Evolutionary conservation across 148 eudicot genomes (phyloP).

Genomic region (Spergularia marina): DNA sequence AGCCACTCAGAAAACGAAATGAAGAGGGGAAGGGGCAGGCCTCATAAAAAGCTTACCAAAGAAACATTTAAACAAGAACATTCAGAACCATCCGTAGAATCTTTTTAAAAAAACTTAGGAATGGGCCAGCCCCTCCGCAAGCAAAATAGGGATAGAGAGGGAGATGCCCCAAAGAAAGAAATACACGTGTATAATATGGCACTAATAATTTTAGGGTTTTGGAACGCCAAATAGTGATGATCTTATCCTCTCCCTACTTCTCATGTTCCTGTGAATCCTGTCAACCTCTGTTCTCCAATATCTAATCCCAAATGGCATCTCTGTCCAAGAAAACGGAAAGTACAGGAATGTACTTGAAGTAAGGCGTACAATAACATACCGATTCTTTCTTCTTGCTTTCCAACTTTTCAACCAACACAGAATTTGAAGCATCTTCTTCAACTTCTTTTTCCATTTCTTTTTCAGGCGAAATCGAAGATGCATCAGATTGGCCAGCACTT

Average conservation of each 20-base stretch:
- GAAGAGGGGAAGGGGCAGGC: too few species aligned
- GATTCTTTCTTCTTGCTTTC: conserved; percentile 78
- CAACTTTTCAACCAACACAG: conserved; percentile 51
- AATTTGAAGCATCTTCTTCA: conserved; percentile 45
- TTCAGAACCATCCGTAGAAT: too few species aligned
- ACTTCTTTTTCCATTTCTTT: conserved; percentile 28
- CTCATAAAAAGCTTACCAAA: too few species aligned
- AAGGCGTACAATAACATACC: conserved; percentile 39
- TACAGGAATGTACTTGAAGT: not conserved
- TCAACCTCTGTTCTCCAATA: not conserved
- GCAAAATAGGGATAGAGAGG: too few species aligned
- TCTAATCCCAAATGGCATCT: too few species aligned
- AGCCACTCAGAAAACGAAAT: too few species aligned
- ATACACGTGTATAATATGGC: not conserved
- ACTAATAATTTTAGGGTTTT: not conserved
- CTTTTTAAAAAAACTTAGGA: too few species aligned
- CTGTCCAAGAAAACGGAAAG: not conserved
- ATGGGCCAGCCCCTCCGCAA: too few species aligned
- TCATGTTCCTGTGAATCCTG: not conserved
- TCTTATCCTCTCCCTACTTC: not conserved
- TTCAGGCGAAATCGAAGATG: conserved; percentile 25
- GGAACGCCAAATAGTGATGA: too few species aligned
- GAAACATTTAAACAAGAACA: too few species aligned
- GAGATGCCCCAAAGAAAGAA: too few species aligned
- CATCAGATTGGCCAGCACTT: conserved; percentile 29